Conservation (phyloP, 345 rosid species). For the Camelina hispida region DNA sequence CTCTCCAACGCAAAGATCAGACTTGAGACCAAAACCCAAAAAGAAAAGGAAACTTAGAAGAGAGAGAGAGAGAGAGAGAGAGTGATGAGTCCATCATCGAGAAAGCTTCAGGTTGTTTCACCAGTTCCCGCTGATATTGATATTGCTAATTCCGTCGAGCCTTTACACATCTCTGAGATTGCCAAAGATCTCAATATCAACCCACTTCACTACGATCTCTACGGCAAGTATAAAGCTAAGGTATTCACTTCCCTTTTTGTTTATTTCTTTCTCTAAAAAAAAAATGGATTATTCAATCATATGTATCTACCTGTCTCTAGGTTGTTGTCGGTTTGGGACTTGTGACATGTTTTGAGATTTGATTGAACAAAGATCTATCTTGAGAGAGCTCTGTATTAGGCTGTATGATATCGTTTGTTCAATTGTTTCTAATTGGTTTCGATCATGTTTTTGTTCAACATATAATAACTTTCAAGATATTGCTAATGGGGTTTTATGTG, state of each 20-base stretch:
- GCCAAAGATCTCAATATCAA: conserved; percentile 73
- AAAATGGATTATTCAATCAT: background rate
- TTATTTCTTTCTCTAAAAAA: background rate
- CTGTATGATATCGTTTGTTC: background rate
- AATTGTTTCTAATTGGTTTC: background rate
- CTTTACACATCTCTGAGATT: conserved; percentile 84
- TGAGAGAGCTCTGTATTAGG: conserved; percentile 17
- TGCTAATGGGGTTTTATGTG: background rate
- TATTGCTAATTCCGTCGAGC: conserved; percentile 87
- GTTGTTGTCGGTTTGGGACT: conserved; percentile 10
- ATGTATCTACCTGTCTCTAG: background rate
- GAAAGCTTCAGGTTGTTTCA: conserved; percentile 76
- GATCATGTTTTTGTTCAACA: background rate
- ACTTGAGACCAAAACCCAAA: background rate
- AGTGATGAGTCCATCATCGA: conserved; percentile 62
- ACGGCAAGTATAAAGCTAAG: conserved; percentile 97
- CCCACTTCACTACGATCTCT: conserved; percentile 83
- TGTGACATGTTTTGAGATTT: conserved; percentile 4
- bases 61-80: background rate
- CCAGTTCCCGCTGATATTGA: conserved; percentile 98
- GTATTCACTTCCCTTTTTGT: conserved; percentile 37
- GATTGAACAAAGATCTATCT: background rate
- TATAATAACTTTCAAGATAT: background rate
- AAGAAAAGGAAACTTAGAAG: background rate
- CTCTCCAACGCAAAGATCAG: background rate